These are phyloP conservation scores for Sporopachydermia cereana DNA, from an alignment of 1,139 yeast genomes.

Conservation along the genomic window DNA sequence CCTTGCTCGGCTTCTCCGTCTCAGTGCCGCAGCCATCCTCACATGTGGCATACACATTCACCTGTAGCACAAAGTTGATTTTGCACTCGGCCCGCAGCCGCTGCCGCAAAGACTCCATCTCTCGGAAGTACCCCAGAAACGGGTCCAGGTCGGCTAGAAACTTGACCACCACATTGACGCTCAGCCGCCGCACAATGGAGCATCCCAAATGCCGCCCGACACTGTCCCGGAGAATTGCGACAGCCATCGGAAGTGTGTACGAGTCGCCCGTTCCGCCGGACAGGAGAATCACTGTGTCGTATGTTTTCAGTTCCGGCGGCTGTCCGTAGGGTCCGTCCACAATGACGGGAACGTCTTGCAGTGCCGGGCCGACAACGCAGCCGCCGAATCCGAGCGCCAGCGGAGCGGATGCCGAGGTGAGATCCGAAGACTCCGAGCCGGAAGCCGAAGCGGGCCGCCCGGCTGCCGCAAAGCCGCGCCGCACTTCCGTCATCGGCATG, in stretches of 20 bases:
- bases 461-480: too few relatives aligned
- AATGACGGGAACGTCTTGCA: constrained; percentile 11
- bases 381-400: neutral
- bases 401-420: neutral
- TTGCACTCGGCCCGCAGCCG: neutral
- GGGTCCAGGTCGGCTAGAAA: constrained; percentile 8
- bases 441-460: too few relatives aligned
- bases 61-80: neutral
- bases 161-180: constrained; percentile 13
- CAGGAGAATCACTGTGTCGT: constrained; percentile 13
- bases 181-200: constrained; percentile 7
- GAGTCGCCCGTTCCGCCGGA: constrained; percentile 15
- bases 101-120: constrained; percentile 4
- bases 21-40: neutral
- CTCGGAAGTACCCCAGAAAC: constrained; percentile 6
- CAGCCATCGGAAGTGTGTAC: constrained; percentile 10
- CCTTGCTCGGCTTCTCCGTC: neutral
- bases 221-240: constrained; percentile 7
- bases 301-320: constrained; percentile 9
- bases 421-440: neutral
- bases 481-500: too few relatives aligned
- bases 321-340: constrained; percentile 17
- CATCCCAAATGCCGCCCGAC: neutral
- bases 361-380: neutral
- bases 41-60: constrained; percentile 5